A percentile compares a stretch with the other conserved stretches of the same genome.
Evolutionary conservation across 768 basidiomycete genomes (phyloP).

Genomic region (Cubamyces sp.): DNA sequence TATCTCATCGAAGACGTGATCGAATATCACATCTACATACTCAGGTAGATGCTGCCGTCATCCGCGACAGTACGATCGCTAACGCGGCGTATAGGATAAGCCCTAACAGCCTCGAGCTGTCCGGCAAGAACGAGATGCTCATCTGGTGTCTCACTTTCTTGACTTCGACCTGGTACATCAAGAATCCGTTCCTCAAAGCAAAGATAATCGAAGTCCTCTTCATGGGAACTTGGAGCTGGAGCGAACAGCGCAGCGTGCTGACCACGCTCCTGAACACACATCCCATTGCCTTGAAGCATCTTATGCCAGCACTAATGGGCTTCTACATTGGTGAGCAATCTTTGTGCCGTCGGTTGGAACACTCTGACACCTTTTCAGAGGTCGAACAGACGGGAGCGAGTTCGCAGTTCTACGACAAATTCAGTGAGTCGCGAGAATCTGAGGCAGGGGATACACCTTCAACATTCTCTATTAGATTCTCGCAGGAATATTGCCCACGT

Average conservation of each 20-base stretch:
- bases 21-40: slow-evolving; percentile 83
- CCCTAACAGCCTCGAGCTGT: slow-evolving; percentile 80
- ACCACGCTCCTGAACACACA: slow-evolving; percentile 85
- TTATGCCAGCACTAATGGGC: slow-evolving; percentile 89
- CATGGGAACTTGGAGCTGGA: slow-evolving; percentile 68
- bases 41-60: slow-evolving; percentile 56
- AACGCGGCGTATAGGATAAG: slow-evolving; percentile 46
- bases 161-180: slow-evolving; percentile 95
- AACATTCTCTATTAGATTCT: slow-evolving; percentile 13
- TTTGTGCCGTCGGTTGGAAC: neutral
- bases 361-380: slow-evolving; percentile 51
- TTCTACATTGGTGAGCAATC: slow-evolving; percentile 85
- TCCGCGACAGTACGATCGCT: neutral
- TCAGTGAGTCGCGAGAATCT: slow-evolving; percentile 60
- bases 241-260: slow-evolving; percentile 71
- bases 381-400: slow-evolving; percentile 97
- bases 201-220: slow-evolving; percentile 90
- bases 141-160: slow-evolving; percentile 91
- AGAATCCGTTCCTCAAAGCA: slow-evolving; percentile 96
- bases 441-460: neutral
- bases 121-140: slow-evolving; percentile 86
- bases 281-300: slow-evolving; percentile 80
- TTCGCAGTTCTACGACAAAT: slow-evolving; percentile 99
- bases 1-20: slow-evolving; percentile 94
- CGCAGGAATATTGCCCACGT: slow-evolving; percentile 88